These are phyloP conservation scores for Solanum verrucosum DNA, from an alignment of 257 asterid genomes.

Conservation along the genomic window DNA sequence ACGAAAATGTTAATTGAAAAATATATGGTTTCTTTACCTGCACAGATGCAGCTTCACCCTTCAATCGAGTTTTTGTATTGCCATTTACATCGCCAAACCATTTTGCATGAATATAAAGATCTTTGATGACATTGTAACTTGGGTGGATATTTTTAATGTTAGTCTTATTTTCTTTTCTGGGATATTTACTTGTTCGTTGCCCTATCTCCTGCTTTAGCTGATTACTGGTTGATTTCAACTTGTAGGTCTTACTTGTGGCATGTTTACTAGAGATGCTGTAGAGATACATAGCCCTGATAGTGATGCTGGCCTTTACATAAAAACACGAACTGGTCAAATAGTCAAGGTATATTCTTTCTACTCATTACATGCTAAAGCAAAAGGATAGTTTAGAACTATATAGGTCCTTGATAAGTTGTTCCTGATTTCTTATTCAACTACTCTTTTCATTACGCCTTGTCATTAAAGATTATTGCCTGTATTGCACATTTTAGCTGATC, in stretches of 20 bases:
- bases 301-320: conserved; percentile 82
- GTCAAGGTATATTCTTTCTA: conserved; percentile 63
- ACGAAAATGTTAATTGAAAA: not conserved
- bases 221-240: conserved; percentile 17
- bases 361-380: conserved; percentile 8
- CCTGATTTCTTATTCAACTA: not conserved
- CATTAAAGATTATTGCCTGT: not conserved
- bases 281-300: conserved; percentile 68
- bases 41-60: not conserved
- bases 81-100: not conserved
- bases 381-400: not conserved
- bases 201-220: not conserved
- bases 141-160: not conserved
- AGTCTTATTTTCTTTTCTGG: not conserved
- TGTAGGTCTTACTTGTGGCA: conserved; percentile 80
- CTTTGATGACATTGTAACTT: not conserved
- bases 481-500: not conserved
- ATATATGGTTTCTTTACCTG: not conserved
- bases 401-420: not conserved
- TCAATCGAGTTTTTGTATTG: not conserved
- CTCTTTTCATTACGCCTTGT: not conserved
- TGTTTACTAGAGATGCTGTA: conserved; percentile 50
- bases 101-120: not conserved
- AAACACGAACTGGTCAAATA: conserved; percentile 71
- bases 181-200: not conserved